phyloP scores from a whole-genome alignment of 805 yeast species.

The Candida ovalis region DNA sequence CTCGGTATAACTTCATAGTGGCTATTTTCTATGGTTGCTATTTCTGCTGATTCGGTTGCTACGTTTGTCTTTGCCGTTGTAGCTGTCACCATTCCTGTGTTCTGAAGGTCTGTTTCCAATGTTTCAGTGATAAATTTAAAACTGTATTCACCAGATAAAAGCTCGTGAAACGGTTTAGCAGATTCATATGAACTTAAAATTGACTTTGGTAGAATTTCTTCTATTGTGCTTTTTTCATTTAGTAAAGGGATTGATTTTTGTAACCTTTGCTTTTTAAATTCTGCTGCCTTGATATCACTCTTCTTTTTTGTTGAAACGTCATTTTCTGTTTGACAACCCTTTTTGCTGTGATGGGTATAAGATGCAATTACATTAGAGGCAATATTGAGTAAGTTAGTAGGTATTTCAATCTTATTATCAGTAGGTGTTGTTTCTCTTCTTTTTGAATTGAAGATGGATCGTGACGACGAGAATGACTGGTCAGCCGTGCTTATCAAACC shows the following conservation, averaged over 20 bases:
- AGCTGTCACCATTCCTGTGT: background rate
- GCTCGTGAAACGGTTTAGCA: background rate
- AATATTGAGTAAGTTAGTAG: background rate
- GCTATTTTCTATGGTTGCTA: background rate
- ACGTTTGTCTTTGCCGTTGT: too few species aligned
- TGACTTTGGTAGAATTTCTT: background rate
- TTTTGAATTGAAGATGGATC: conserved; percentile 3
- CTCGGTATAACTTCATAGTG: conserved; percentile 2
- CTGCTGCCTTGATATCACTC: background rate
- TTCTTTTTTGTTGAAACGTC: background rate
- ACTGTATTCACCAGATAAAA: background rate
- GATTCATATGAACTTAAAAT: background rate
- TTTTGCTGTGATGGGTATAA: background rate
- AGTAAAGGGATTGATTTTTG: background rate
- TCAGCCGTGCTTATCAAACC: background rate
- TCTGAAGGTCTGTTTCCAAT: background rate
- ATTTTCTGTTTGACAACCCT: background rate
- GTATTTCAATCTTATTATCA: background rate
- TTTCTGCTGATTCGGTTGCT: background rate
- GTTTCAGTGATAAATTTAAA: background rate
- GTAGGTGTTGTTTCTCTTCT: background rate
- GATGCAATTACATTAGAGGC: background rate
- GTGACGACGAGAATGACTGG: background rate
- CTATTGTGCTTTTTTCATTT: background rate
- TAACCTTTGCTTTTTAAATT: background rate